Percentiles rank a stretch among this genome's conserved stretches.
phyloP scores from a whole-genome alignment of 2,329 filamentous ascomycete genomes.

The Paraphoma sp. region DNA sequence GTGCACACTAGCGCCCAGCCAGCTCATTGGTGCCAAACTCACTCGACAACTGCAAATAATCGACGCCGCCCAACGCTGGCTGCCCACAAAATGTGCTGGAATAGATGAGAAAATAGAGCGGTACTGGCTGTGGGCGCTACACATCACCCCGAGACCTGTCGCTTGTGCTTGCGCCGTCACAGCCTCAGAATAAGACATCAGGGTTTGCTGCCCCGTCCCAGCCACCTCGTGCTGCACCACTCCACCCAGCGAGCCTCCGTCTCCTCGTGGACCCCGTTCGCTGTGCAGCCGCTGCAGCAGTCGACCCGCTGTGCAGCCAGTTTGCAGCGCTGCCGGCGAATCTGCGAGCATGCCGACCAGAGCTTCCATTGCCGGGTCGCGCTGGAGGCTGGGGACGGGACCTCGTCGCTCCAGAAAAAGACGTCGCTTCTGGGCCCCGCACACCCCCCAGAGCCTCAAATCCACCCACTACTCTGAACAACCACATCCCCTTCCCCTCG shows the following conservation, averaged over 20 bases:
- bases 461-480: neutral
- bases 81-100: neutral
- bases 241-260: constrained; percentile 1
- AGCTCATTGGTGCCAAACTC: constrained; percentile 1
- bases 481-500: neutral
- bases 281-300: constrained; percentile 2
- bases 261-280: neutral
- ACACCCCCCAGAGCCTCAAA: neutral
- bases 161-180: neutral
- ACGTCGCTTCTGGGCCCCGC: neutral
- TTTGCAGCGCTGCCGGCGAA: constrained; percentile 8
- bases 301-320: constrained; percentile 8
- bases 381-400: constrained; percentile 10
- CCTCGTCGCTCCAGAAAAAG: neutral
- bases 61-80: neutral
- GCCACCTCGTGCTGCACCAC: constrained; percentile 6
- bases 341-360: neutral
- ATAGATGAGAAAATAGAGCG: neutral
- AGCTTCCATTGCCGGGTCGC: neutral
- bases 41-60: neutral
- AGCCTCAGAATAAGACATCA: neutral
- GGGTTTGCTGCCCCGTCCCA: neutral
- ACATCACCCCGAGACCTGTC: neutral
- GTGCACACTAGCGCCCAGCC: neutral
- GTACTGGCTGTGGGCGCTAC: neutral